Conservation (phyloP, 345 rosid genomes). For the Gossypium rotundifolium region DNA sequence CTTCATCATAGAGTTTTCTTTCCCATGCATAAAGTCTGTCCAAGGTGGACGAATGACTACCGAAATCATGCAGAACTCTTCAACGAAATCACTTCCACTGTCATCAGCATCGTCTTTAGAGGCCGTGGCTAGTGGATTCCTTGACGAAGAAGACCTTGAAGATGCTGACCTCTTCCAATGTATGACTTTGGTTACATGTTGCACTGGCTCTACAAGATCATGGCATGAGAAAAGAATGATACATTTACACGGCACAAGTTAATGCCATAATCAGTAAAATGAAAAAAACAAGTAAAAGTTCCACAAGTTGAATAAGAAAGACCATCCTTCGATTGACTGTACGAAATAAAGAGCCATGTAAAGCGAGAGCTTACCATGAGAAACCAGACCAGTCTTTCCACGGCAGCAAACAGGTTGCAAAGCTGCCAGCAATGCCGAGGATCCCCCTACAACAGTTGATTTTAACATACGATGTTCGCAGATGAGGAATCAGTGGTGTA, state of each 20-base stretch:
- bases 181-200: constrained; percentile 58
- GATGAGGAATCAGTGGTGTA: constrained; percentile 4
- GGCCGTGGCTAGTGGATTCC: constrained; percentile 53
- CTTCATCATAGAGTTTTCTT: constrained; percentile 91
- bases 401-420: constrained; percentile 60
- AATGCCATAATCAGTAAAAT: neutral
- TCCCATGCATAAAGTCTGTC: constrained; percentile 94
- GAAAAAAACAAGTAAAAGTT: neutral
- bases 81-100: constrained; percentile 77
- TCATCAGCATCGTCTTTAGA: constrained; percentile 69
- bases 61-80: constrained; percentile 90
- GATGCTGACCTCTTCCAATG: constrained; percentile 89
- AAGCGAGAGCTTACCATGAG: constrained; percentile 46
- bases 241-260: neutral
- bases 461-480: constrained; percentile 1
- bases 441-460: constrained; percentile 40
- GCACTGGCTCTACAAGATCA: constrained; percentile 39
- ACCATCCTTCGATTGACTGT: neutral
- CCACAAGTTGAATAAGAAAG: neutral
- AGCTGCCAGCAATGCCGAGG: constrained; percentile 48
- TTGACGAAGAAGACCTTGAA: constrained; percentile 75
- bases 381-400: constrained; percentile 45
- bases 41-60: constrained; percentile 84
- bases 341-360: neutral
- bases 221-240: constrained; percentile 2